Evolutionary conservation across 2,329 filamentous ascomycete genomes (phyloP), one percentile per base, ranked within the genome.

Genomic region (Rhexocercosporidium sp.): DNA sequence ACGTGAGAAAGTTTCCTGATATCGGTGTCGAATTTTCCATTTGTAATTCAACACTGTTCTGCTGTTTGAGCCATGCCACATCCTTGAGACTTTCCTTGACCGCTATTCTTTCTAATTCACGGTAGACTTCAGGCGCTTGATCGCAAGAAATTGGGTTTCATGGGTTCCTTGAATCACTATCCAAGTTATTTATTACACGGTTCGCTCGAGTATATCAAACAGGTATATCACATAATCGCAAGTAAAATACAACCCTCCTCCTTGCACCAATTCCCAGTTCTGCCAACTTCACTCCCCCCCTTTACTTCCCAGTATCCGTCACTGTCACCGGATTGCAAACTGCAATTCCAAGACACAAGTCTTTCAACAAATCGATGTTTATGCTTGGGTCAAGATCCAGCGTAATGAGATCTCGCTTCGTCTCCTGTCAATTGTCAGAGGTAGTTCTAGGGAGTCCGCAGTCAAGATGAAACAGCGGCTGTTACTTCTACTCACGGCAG

Each of bases 241-340:
- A 9, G 18, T 16, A 16, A 44, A 44, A 16, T 16, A 44, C 39
- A 44, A n/a, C n/a, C n/a, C 16, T 9, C 44, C 44, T 44, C 16
- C n/a, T n/a, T n/a, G n/a, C n/a, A 18, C 18, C n/a, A 47, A 47
- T n/a, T 44, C 39, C 18, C 4, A 31, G 4, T 31, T 9, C 12
- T n/a, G 34, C 34, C 4, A 14, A 44, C 5, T 44, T 34, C 59
- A 7, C 44, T 3, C 9, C 16, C 8, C 5, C 22, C n/a, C 18
- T 47, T 20, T 27, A 62, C 51, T 14, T 34, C 20, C 29, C 59
- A 49, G 18, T 60, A 20, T 65, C 41, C 11, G 41, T 54, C 20
- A 71, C 69, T 51, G 53, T 67, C n/a, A 73, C 67, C 4, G 71
- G 71, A 65, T 73, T 70, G 65, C 71, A 73, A 0, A 68, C 63